Evolutionary conservation across 805 yeast genomes (phyloP), one percentile per base, ranked within the genome.

Genomic region (Tetrapisispora nanseiensis): DNA sequence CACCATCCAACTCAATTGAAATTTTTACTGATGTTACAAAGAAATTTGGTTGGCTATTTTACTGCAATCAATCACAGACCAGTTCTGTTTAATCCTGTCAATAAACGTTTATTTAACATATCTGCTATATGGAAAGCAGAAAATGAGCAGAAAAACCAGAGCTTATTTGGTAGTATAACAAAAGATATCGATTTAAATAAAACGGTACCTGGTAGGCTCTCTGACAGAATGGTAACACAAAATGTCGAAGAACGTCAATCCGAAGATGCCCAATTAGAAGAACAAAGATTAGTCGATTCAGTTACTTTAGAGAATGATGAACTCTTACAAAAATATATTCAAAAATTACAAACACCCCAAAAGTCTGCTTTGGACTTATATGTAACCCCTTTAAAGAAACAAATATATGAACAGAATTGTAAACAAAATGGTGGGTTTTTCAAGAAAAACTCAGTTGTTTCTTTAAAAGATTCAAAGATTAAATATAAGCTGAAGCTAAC

Each of bases 321-420:
- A 22, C 47, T 48, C 37, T 51, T 75, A 50, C 80, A 77, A 52
- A 71, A 72, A 44, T 76, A 62, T 52, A 59, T 73, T 39, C 69
- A 75, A 29, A 76, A 78, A 30, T 51, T 58, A 47, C 70, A 55
- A 27, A 51, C 46, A 16, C 48, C 51, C 1, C 50, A 86, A 55
- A 65, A 70, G 44, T 62, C 74, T 15, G 79, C 84, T 9, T 73
- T 76, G 36, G 75, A 76, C 42, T 61, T 65, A 28, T 63, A 76
- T 13, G 60, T 87, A 13, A 71, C 86, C 5, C 90, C 95, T 10
- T 67, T 86, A 46, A 87, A 86, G 60, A 71, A 71, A 48, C 64
- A 70, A 51, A 65, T 89, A 4, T 87, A 84, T 55, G 63, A 71
- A 22, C 65, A 68, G 33, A 82, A 78, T 52, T 83, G 85, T 39